A percentile compares a stretch with the other conserved stretches of the same genome.
Evolutionary conservation across 345 rosid species (phyloP).

Genomic region (Rhizophora mangle): DNA sequence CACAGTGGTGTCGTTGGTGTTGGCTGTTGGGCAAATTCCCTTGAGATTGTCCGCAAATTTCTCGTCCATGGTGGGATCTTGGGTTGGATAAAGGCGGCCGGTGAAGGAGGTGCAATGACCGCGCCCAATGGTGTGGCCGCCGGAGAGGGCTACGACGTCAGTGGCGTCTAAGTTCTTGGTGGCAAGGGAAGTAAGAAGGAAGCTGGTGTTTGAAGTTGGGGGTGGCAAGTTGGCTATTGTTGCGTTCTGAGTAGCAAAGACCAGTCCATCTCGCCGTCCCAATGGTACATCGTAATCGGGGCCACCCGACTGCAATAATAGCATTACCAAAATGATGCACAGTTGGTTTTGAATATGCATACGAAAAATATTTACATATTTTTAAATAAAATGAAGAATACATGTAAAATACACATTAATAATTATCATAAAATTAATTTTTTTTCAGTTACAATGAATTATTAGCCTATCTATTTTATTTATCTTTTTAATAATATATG

Average conservation of each 20-base stretch:
- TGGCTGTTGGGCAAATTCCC: slow-evolving; percentile 45
- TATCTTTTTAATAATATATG: too few relatives aligned
- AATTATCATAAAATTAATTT: too few relatives aligned
- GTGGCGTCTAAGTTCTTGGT: slow-evolving; percentile 50
- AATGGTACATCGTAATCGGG: slow-evolving; percentile 67
- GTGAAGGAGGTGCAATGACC: slow-evolving; percentile 62
- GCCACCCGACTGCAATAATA: slow-evolving; percentile 58
- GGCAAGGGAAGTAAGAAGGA: slow-evolving; percentile 42
- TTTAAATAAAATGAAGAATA: too few relatives aligned
- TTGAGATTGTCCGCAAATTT: slow-evolving; percentile 57
- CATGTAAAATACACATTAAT: too few relatives aligned
- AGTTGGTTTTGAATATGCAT: too few relatives aligned
- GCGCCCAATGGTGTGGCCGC: slow-evolving; percentile 82
- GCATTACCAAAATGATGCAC: too few relatives aligned
- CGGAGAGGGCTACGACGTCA: slow-evolving; percentile 83
- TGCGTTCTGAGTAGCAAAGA: slow-evolving; percentile 43
- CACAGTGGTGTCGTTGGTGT: slow-evolving; percentile 43
- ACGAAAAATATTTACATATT: too few relatives aligned
- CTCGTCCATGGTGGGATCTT: slow-evolving; percentile 70
- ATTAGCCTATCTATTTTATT: too few relatives aligned
- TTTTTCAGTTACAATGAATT: too few relatives aligned
- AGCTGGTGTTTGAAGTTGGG: slow-evolving; percentile 38
- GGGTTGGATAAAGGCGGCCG: slow-evolving; percentile 65
- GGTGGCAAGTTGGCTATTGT: slow-evolving; percentile 62
- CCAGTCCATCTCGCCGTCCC: slow-evolving; percentile 66